These are phyloP conservation scores for Boletus bicolor DNA, from an alignment of 768 basidiomycete species.

Conservation along the genomic window DNA sequence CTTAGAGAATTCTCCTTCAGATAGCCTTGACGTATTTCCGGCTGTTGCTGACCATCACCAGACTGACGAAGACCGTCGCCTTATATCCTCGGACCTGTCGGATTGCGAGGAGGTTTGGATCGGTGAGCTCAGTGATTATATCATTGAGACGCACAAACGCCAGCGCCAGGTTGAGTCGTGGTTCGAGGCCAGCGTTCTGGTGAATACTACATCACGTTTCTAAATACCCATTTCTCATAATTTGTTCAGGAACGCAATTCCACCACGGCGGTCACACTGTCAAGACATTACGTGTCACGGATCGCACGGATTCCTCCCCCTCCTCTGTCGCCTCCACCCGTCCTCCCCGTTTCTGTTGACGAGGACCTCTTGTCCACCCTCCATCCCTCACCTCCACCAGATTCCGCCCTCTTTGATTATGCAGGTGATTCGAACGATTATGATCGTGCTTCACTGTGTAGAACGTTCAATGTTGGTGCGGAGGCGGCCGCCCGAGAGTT, in stretches of 20 bases:
- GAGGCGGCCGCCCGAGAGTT: constrained; percentile 59
- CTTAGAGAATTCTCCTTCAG: constrained; percentile 22
- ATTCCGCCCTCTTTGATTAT: constrained; percentile 31
- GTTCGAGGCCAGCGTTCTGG: constrained; percentile 66
- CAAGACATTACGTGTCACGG: constrained; percentile 38
- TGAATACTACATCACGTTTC: constrained; percentile 32
- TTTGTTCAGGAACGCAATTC: constrained; percentile 65
- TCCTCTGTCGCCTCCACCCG: constrained; percentile 37
- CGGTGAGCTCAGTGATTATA: constrained; percentile 65
- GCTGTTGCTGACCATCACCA: constrained; percentile 22
- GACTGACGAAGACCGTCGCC: constrained; percentile 41
- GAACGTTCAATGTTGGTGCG: constrained; percentile 31
- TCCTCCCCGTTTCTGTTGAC: constrained; percentile 29
- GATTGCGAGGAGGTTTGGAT: constrained; percentile 79
- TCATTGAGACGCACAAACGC: constrained; percentile 68
- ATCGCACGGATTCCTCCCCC: constrained; percentile 45
- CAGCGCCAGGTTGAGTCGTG: constrained; percentile 69
- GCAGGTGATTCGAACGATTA: constrained; percentile 25
- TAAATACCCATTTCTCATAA: neutral
- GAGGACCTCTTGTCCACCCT: constrained; percentile 37
- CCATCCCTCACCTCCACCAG: constrained; percentile 36
- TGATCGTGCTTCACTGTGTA: constrained; percentile 19
- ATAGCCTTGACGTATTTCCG: constrained; percentile 19
- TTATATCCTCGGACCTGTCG: constrained; percentile 74
- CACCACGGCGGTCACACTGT: constrained; percentile 46